Conservation (phyloP, 176 grass and related monocot genomes). For the Saccharum officinarum region DNA sequence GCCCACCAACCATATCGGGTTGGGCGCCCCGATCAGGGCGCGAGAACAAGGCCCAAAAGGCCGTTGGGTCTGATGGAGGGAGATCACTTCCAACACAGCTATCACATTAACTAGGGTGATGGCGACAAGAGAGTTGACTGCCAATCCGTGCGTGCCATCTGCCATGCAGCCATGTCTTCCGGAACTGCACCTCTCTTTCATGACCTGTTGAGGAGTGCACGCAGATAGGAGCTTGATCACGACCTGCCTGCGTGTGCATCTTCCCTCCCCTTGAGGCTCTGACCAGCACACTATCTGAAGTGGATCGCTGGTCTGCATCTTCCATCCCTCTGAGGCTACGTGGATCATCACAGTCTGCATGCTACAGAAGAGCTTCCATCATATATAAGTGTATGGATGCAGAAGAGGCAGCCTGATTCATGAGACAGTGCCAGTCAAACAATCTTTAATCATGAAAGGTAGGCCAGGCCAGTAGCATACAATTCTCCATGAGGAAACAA, state of each 20-base stretch:
- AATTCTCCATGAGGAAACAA: background rate
- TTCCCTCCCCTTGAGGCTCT: slow-evolving; percentile 15
- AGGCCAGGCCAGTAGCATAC: slow-evolving; percentile 7
- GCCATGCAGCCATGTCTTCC: background rate
- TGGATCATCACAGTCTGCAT: background rate
- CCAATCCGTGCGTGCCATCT: background rate
- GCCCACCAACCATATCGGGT: too few species aligned
- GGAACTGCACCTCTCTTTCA: slow-evolving; percentile 12
- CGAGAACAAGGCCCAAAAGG: too few species aligned
- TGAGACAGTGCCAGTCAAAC: slow-evolving; percentile 22
- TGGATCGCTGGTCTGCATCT: background rate
- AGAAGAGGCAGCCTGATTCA: slow-evolving; percentile 13
- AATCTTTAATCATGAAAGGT: slow-evolving; percentile 30
- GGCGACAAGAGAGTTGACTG: slow-evolving; percentile 7
- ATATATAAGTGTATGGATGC: background rate
- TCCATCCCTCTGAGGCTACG: background rate
- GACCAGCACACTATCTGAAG: background rate
- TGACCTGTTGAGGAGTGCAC: background rate
- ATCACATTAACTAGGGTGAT: background rate
- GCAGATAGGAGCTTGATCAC: background rate
- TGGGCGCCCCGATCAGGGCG: too few species aligned
- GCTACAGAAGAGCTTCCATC: background rate
- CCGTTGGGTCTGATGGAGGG: too few species aligned
- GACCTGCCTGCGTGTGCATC: background rate
- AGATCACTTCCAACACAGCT: too few species aligned